A percentile compares a stretch with the other conserved stretches of the same genome.
phyloP scores from a whole-genome alignment of 495 filamentous ascomycete species.

The Tuber melanosporum region DNA sequence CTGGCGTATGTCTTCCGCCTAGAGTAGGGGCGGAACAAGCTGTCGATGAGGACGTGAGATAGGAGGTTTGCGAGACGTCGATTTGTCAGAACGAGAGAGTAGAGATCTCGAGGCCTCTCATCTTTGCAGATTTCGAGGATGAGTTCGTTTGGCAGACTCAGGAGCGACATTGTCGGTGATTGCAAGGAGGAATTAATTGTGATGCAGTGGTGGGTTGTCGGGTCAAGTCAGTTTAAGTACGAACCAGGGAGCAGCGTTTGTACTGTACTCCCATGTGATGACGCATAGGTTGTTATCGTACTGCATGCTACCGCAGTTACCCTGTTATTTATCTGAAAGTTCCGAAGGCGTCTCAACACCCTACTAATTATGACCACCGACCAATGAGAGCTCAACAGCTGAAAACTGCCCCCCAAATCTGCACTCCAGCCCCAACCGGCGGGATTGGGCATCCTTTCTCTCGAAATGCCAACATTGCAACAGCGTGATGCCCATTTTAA shows the following conservation, averaged over 20 bases:
- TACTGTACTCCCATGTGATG: neutral
- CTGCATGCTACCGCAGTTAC: neutral
- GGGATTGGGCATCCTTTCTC: neutral
- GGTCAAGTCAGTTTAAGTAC: neutral
- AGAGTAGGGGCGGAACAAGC: neutral
- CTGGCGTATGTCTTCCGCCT: constrained; percentile 10
- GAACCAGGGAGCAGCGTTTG: neutral
- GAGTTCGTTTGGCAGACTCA: constrained; percentile 23
- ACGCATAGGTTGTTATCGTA: neutral
- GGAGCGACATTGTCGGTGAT: constrained; percentile 19
- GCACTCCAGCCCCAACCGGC: neutral
- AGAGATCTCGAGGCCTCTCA: constrained; percentile 14
- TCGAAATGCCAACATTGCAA: neutral
- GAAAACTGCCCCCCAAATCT: neutral
- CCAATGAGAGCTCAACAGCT: neutral
- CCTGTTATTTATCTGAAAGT: neutral
- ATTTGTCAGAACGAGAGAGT: constrained; percentile 17
- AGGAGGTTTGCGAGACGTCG: constrained; percentile 18
- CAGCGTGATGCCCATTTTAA: neutral
- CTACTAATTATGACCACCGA: neutral
- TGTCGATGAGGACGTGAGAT: constrained; percentile 15
- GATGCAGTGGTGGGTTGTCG: neutral
- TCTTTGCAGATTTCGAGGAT: constrained; percentile 24
- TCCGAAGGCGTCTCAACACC: neutral
- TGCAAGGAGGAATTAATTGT: neutral